phyloP scores from a whole-genome alignment of 2,329 filamentous ascomycete species.

The Fusarium armeniacum region DNA sequence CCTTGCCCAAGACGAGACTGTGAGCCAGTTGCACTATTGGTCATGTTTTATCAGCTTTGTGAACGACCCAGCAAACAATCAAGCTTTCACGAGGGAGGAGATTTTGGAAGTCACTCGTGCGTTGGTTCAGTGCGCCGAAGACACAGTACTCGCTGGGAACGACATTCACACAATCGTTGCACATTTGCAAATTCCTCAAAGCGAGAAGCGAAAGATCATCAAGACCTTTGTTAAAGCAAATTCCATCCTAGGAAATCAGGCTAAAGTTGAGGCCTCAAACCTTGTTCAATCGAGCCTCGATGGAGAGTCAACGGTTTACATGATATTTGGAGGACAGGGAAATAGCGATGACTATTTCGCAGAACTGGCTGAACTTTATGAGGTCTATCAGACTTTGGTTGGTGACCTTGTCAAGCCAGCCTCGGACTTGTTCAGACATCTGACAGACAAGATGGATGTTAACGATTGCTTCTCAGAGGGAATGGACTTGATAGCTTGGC shows the following conservation, averaged over 20 bases:
- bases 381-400: conserved; percentile 91
- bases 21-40: not conserved
- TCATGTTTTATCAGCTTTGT: not conserved
- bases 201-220: not conserved
- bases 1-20: not conserved
- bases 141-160: not conserved
- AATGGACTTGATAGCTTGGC: conserved; percentile 92
- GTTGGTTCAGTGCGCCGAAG: not conserved
- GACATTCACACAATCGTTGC: not conserved
- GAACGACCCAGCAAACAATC: not conserved
- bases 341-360: conserved; percentile 99
- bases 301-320: conserved; percentile 70
- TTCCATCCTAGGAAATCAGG: not conserved
- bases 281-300: not conserved
- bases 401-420: conserved; percentile 79
- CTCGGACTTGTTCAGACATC: conserved; percentile 87
- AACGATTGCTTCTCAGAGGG: conserved; percentile 94
- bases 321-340: conserved; percentile 94
- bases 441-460: conserved; percentile 82
- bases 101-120: not conserved
- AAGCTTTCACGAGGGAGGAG: not conserved
- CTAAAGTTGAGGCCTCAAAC: not conserved
- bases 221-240: not conserved
- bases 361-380: conserved; percentile 91
- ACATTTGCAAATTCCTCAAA: not conserved